phyloP scores from a whole-genome alignment of 2,329 filamentous ascomycete species.

The Periconia sp. region DNA sequence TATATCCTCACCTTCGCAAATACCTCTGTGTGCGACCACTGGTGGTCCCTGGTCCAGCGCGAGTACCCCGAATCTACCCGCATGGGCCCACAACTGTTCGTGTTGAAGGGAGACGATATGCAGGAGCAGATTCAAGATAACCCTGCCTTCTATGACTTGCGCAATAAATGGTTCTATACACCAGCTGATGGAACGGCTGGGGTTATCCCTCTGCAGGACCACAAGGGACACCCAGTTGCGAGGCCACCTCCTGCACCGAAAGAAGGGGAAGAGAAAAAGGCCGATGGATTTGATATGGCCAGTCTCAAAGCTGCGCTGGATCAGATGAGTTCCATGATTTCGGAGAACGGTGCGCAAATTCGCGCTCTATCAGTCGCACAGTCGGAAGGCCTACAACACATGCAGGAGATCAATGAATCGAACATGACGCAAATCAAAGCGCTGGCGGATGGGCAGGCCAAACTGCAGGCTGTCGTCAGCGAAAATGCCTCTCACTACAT shows the following conservation, averaged over 20 bases:
- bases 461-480: constrained; percentile 31
- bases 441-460: constrained; percentile 32
- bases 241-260: constrained; percentile 3
- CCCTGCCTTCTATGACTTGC: constrained; percentile 28
- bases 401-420: constrained; percentile 42
- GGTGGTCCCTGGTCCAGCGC: constrained; percentile 37
- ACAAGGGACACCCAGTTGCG: constrained; percentile 22
- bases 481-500: constrained; percentile 40
- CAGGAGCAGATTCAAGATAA: constrained; percentile 36
- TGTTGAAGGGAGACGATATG: constrained; percentile 37
- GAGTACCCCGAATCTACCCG: constrained; percentile 35
- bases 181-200: constrained; percentile 23
- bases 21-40: constrained; percentile 31
- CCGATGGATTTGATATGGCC: constrained; percentile 20
- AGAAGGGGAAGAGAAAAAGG: constrained; percentile 8
- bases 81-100: constrained; percentile 36
- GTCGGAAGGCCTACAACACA: constrained; percentile 34
- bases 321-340: constrained; percentile 29
- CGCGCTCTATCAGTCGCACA: constrained; percentile 37
- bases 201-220: constrained; percentile 35
- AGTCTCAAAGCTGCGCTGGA: constrained; percentile 26
- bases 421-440: constrained; percentile 38
- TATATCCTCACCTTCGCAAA: constrained; percentile 39
- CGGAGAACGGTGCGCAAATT: constrained; percentile 34
- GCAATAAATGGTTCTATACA: constrained; percentile 39